A percentile compares a stretch with the other conserved stretches of the same genome.
Evolutionary conservation across 1,139 yeast genomes (phyloP).

Genomic region (Suhomyces chickasaworum): DNA sequence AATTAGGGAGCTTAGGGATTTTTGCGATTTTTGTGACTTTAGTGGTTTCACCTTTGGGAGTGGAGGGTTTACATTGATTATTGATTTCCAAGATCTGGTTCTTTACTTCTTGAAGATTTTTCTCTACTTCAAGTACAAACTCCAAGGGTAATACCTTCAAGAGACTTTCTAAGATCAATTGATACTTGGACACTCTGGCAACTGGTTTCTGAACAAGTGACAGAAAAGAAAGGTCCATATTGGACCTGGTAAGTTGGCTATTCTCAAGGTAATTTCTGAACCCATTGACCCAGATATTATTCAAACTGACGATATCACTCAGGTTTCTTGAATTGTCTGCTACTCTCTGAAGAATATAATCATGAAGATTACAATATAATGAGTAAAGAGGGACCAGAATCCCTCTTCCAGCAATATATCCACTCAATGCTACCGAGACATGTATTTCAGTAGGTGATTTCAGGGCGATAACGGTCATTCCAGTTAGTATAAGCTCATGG

Average conservation of each 20-base stretch:
- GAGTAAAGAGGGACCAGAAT: slow-evolving; percentile 38
- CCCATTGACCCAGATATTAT: slow-evolving; percentile 22
- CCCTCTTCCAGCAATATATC: slow-evolving; percentile 28
- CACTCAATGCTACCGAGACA: background rate
- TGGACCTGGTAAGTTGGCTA: slow-evolving; percentile 35
- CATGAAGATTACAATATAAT: slow-evolving; percentile 45
- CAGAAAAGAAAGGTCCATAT: slow-evolving; percentile 47
- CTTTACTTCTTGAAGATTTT: slow-evolving; percentile 20
- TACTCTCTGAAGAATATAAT: slow-evolving; percentile 39
- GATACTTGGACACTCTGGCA: slow-evolving; percentile 52
- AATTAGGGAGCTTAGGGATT: too few relatives aligned
- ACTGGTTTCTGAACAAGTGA: slow-evolving; percentile 59
- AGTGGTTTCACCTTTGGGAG: background rate
- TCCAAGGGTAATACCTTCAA: slow-evolving; percentile 21
- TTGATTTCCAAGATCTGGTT: slow-evolving; percentile 32
- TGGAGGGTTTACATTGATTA: slow-evolving; percentile 3
- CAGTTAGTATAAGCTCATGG: slow-evolving; percentile 20
- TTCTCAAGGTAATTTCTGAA: slow-evolving; percentile 44
- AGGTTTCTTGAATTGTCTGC: slow-evolving; percentile 19
- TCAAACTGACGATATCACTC: background rate
- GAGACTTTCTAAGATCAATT: slow-evolving; percentile 48
- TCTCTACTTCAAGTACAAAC: slow-evolving; percentile 7
- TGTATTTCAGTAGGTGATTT: background rate
- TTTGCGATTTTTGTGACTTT: too few relatives aligned
- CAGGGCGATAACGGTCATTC: background rate